phyloP scores from a whole-genome alignment of 495 filamentous ascomycete species.

The Aspergillus kassunensis region DNA sequence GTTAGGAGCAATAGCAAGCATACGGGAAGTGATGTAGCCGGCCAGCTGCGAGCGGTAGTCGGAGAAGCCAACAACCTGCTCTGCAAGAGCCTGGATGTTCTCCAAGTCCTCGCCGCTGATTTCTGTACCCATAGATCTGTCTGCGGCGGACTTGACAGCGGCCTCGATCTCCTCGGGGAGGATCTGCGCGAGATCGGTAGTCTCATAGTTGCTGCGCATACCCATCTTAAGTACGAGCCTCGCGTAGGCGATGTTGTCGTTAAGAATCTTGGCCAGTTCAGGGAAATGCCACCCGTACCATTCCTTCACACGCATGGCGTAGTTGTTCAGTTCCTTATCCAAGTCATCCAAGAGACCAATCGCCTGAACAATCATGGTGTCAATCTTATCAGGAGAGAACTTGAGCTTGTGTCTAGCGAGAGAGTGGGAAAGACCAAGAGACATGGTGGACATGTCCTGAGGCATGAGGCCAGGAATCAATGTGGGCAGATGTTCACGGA shows the following conservation, averaged over 20 bases:
- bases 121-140: slow-evolving; percentile 98
- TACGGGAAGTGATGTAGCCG: slow-evolving; percentile 83
- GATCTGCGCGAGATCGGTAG: slow-evolving; percentile 80
- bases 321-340: slow-evolving; percentile 98
- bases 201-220: slow-evolving; percentile 71
- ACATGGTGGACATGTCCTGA: slow-evolving; percentile 85
- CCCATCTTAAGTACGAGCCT: slow-evolving; percentile 83
- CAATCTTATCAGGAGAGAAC: slow-evolving; percentile 98
- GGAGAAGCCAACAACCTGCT: slow-evolving; percentile 86
- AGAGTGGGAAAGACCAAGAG: slow-evolving; percentile 92
- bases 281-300: slow-evolving; percentile 99
- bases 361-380: slow-evolving; percentile 98
- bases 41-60: slow-evolving; percentile 87
- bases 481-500: slow-evolving; percentile 83
- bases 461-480: slow-evolving; percentile 86
- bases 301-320: slow-evolving; percentile 98
- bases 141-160: slow-evolving; percentile 88
- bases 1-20: slow-evolving; percentile 97
- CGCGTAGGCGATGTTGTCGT: slow-evolving; percentile 95
- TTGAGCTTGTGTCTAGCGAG: slow-evolving; percentile 98
- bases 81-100: slow-evolving; percentile 84
- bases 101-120: slow-evolving; percentile 85
- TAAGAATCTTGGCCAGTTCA: slow-evolving; percentile 92
- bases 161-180: slow-evolving; percentile 94
- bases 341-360: slow-evolving; percentile 91